These are phyloP conservation scores for Bondarzewia mesenterica DNA, from an alignment of 1,284 basidiomycete genomes.

Conservation along the genomic window DNA sequence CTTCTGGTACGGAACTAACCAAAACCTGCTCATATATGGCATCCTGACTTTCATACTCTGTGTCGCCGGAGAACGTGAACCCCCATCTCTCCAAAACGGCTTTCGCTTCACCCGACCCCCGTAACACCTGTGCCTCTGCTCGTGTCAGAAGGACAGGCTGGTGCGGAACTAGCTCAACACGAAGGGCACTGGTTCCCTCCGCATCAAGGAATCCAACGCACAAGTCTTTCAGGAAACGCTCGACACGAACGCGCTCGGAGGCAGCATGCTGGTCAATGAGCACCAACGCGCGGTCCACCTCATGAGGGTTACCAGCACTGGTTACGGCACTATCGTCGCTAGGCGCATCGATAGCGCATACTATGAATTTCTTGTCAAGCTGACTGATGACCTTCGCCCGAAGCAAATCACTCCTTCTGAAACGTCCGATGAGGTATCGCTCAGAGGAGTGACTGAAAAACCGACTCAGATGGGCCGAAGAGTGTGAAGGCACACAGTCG, in stretches of 20 bases:
- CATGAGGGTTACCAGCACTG: background rate
- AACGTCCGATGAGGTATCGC: slow-evolving; percentile 23
- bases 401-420: slow-evolving; percentile 44
- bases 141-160: slow-evolving; percentile 54
- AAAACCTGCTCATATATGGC: slow-evolving; percentile 49
- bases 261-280: slow-evolving; percentile 95
- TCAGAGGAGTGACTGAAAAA: slow-evolving; percentile 1
- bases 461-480: background rate
- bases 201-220: slow-evolving; percentile 53
- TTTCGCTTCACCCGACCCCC: slow-evolving; percentile 30
- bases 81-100: slow-evolving; percentile 67
- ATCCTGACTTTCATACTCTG: slow-evolving; percentile 18
- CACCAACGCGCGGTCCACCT: slow-evolving; percentile 37
- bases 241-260: slow-evolving; percentile 86
- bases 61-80: slow-evolving; percentile 31
- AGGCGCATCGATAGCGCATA: slow-evolving; percentile 16
- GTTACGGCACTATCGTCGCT: slow-evolving; percentile 13
- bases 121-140: slow-evolving; percentile 49
- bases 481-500: background rate
- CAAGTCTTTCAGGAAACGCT: slow-evolving; percentile 67
- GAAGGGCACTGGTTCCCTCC: slow-evolving; percentile 26
- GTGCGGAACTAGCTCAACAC: slow-evolving; percentile 38
- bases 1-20: slow-evolving; percentile 50
- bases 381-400: slow-evolving; percentile 64
- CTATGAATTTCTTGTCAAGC: slow-evolving; percentile 71